phyloP scores from a whole-genome alignment of 2,329 filamentous ascomycete genomes.

The Aspergillus glaucus region DNA sequence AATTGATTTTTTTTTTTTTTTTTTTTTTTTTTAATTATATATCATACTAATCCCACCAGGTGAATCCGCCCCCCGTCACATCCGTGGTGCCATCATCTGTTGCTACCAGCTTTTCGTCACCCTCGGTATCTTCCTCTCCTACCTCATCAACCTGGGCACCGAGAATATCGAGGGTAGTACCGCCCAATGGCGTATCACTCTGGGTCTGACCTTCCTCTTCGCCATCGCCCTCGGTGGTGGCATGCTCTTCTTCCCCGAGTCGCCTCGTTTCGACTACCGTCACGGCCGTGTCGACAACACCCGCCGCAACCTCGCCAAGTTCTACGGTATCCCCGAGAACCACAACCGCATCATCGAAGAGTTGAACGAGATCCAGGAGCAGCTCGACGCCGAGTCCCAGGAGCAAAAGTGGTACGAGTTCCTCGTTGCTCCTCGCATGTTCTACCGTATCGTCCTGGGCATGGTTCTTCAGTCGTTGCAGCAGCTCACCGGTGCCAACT shows the following conservation, averaged over 20 bases:
- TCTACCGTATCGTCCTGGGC: conserved; percentile 38
- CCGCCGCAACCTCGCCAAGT: conserved; percentile 46
- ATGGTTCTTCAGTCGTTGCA: conserved; percentile 39
- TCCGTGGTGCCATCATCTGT: conserved; percentile 42
- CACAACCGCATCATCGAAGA: conserved; percentile 50
- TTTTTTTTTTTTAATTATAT: background rate
- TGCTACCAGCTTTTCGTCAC: conserved; percentile 46
- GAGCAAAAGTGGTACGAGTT: conserved; percentile 37
- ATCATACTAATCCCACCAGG: conserved; percentile 24
- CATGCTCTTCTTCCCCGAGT: conserved; percentile 53
- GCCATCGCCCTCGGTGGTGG: conserved; percentile 49
- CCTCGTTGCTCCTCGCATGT: conserved; percentile 41
- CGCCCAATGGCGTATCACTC: conserved; percentile 46
- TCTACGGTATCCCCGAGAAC: conserved; percentile 50
- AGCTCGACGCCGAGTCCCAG: conserved; percentile 48
- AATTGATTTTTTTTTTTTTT: no score
- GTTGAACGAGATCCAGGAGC: conserved; percentile 50
- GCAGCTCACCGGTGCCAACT: conserved; percentile 42
- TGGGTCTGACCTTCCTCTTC: conserved; percentile 54
- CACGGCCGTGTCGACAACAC: conserved; percentile 48
- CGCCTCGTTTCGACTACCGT: conserved; percentile 54
- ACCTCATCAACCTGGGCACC: conserved; percentile 43
- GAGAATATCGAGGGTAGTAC: conserved; percentile 29
- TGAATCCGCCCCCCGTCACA: conserved; percentile 41
- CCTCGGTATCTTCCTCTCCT: conserved; percentile 41